These are phyloP conservation scores for Trichoderma orchidacearum DNA, from an alignment of 495 filamentous ascomycete genomes.

Conservation along the genomic window DNA sequence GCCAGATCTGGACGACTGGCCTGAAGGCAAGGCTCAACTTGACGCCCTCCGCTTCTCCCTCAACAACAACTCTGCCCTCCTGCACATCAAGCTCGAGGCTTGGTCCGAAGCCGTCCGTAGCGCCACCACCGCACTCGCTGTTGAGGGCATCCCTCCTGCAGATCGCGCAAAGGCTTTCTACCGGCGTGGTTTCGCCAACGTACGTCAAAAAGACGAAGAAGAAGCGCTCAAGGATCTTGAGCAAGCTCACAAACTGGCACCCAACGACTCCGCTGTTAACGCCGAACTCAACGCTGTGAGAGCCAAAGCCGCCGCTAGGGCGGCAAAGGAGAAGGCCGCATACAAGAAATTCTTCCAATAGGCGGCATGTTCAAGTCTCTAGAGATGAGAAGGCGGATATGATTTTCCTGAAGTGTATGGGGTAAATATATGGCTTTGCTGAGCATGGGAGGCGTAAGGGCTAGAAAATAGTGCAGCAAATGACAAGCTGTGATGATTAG, in stretches of 20 bases:
- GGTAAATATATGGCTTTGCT: neutral
- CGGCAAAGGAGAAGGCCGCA: constrained; percentile 76
- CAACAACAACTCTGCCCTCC: constrained; percentile 24
- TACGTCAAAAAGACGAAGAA: constrained; percentile 76
- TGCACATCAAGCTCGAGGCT: constrained; percentile 66
- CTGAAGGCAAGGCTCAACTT: constrained; percentile 52
- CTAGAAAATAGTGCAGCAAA: neutral
- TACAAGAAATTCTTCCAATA: constrained; percentile 75
- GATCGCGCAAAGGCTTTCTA: constrained; percentile 85
- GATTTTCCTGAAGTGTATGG: neutral
- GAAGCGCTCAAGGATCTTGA: constrained; percentile 65
- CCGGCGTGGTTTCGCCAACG: constrained; percentile 60
- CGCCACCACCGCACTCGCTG: constrained; percentile 62
- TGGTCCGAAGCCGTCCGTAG: constrained; percentile 53
- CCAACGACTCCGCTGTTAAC: constrained; percentile 59
- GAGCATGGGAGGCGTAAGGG: neutral
- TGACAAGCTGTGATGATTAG: neutral
- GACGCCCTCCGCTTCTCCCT: constrained; percentile 41
- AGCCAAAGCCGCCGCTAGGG: constrained; percentile 54
- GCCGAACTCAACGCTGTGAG: constrained; percentile 67
- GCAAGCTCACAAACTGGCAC: constrained; percentile 58
- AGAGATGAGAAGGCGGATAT: too few species aligned
- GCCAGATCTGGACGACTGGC: constrained; percentile 55
- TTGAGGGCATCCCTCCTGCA: constrained; percentile 48
- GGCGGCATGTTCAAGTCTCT: neutral